Evolutionary conservation across 1,284 basidiomycete genomes (phyloP), one percentile per base, ranked within the genome.

Genomic region (Wolfiporia cocos): DNA sequence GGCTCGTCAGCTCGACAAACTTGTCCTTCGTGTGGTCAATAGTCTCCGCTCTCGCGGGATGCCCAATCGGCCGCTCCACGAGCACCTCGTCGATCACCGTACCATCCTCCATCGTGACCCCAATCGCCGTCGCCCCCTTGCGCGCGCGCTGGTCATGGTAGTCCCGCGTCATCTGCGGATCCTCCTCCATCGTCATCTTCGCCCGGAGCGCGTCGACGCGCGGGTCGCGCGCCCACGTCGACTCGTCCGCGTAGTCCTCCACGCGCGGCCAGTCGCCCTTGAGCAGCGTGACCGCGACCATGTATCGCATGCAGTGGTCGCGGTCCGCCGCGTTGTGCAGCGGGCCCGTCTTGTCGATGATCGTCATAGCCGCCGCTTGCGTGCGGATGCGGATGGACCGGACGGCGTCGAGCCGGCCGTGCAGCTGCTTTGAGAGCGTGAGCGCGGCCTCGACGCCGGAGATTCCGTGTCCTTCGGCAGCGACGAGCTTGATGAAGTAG

Each of bases 101-200:
- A 14, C 44, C 44, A 21, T 46, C 44, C 14, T 37, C 39, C 44
- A 46, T 46, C 35, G 39, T 46, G 15, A 46, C 39, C 3, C 14
- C 12, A 18, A 46, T 17, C 31, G 36, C 44, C 9, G 32, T 37
- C 34, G 44, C 44, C 17, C 35, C 30, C 39, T 46, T 46, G 18
- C 39, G 12, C 39, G 26, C 15, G 4, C 15, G 18, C 10, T 11
- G 39, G 19, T 30, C 24, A 19, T 41, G 33, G 29, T 46, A 46
- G 33, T 46, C 44, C 20, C 15, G 10, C 33, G 44, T 41, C 44
- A 46, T 46, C 44, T 46, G 44, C 39, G 34, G 34, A 32, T 46
- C 44, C 44, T 44, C 43, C 43, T 41, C 44, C 44, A 46, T 46
- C 20, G 44, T 33, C 39, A 41, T 46, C 39, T 46, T 46, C 39